Percentiles rank a stretch among this genome's conserved stretches.
These are phyloP conservation scores for Geotrichum restrictum DNA, from an alignment of 1,139 yeast genomes.

Conservation along the genomic window DNA sequence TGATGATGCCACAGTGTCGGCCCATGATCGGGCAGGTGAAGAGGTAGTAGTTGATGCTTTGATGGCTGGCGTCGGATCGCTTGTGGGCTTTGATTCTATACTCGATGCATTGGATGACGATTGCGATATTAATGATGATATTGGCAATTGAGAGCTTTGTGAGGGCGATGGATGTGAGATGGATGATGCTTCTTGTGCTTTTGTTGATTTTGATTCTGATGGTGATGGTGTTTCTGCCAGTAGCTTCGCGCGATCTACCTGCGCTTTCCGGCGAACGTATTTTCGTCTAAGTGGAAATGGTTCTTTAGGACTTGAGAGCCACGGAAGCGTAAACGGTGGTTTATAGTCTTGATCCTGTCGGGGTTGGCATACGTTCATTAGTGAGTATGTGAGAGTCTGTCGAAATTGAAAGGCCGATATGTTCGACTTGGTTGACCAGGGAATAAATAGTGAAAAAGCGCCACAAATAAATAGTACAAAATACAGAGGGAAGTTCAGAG, in stretches of 20 bases:
- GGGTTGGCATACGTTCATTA: constrained; percentile 12
- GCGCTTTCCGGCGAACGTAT: constrained; percentile 16
- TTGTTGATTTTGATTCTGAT: constrained; percentile 2
- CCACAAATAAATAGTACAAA: constrained; percentile 7
- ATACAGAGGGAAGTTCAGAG: constrained; percentile 1
- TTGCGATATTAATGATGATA: constrained; percentile 7
- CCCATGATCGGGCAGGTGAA: constrained; percentile 19
- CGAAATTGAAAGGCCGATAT: background rate
- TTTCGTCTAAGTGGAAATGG: constrained; percentile 18
- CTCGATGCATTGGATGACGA: constrained; percentile 11
- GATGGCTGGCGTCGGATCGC: constrained; percentile 5
- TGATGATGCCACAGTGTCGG: constrained; percentile 21
- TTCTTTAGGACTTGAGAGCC: constrained; percentile 18
- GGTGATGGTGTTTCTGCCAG: constrained; percentile 2
- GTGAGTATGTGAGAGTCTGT: constrained; percentile 1
- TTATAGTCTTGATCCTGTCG: background rate
- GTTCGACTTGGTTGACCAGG: background rate
- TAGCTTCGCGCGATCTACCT: constrained; percentile 12
- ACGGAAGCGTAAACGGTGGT: constrained; percentile 14
- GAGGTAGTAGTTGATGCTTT: constrained; percentile 20
- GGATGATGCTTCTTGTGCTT: constrained; percentile 8
- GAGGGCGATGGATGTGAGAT: constrained; percentile 1
- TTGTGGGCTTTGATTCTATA: constrained; percentile 16
- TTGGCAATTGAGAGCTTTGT: constrained; percentile 2
- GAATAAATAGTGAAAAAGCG: background rate